Percentiles rank a stretch among this genome's conserved stretches.
Conservation (phyloP, 441 rosid genomes). For the Populus tomentosa region DNA sequence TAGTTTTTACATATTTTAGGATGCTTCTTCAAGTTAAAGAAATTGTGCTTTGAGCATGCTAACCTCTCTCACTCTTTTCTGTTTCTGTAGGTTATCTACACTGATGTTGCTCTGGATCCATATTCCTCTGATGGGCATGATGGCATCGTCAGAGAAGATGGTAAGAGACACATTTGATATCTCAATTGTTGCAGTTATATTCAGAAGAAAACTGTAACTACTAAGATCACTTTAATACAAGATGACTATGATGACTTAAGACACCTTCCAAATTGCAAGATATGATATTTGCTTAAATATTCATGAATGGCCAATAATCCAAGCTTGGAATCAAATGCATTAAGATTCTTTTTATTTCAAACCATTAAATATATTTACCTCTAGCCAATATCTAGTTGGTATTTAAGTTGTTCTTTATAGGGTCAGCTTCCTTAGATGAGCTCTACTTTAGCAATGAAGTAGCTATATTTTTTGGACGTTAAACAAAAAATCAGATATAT, state of each 20-base stretch:
- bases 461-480: neutral
- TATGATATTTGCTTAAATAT: neutral
- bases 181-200: neutral
- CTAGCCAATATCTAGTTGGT: neutral
- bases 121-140: slow-evolving; percentile 98
- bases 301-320: neutral
- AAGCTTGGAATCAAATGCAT: neutral
- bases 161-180: slow-evolving; percentile 35
- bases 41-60: slow-evolving; percentile 1
- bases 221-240: too few relatives aligned
- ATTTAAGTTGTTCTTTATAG: neutral
- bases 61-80: neutral
- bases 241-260: neutral
- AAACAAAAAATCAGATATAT: neutral
- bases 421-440: slow-evolving; percentile 2
- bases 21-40: neutral
- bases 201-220: neutral
- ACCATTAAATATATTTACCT: neutral
- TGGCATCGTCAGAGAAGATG: slow-evolving; percentile 96
- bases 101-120: slow-evolving; percentile 97
- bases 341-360: neutral
- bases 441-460: neutral
- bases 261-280: neutral
- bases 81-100: slow-evolving; percentile 65
- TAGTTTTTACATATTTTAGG: neutral